A percentile compares a stretch with the other conserved stretches of the same genome.
Evolutionary conservation across 139 green algal species (phyloP).

Genomic region (Chlamydomonas eustigma): DNA sequence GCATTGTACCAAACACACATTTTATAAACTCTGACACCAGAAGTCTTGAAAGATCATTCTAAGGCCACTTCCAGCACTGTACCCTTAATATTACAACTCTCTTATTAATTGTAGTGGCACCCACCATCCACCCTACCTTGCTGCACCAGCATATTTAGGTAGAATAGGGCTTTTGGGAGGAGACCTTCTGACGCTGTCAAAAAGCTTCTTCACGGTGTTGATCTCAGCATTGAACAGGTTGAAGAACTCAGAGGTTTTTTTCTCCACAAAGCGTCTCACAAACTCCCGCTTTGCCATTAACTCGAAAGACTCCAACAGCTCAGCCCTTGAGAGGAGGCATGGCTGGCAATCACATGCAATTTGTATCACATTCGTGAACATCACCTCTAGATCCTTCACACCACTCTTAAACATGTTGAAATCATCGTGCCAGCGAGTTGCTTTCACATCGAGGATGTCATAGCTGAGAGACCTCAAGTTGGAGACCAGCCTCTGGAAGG

Average conservation of each 20-base stretch:
- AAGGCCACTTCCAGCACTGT: no score
- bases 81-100: no score
- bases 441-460: conserved; percentile 81
- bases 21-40: no score
- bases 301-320: conserved; percentile 63
- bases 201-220: conserved; percentile 74
- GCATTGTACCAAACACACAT: no score
- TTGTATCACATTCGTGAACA: conserved; percentile 73
- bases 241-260: conserved; percentile 71
- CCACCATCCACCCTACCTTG: neutral
- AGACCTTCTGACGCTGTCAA: conserved; percentile 57
- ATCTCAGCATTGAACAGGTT: conserved; percentile 68
- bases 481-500: conserved; percentile 60
- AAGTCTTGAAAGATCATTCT: no score
- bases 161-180: conserved; percentile 60
- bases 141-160: conserved; percentile 58
- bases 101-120: no score
- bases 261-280: conserved; percentile 61
- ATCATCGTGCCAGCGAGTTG: conserved; percentile 81
- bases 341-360: conserved; percentile 51
- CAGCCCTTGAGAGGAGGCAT: conserved; percentile 25
- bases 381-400: conserved; percentile 57
- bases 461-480: conserved; percentile 56
- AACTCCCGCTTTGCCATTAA: conserved; percentile 69
- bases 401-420: conserved; percentile 83